Base-by-base conservation (phyloP, 1,139 yeast species). In the Blastobotrys elegans region DNA sequence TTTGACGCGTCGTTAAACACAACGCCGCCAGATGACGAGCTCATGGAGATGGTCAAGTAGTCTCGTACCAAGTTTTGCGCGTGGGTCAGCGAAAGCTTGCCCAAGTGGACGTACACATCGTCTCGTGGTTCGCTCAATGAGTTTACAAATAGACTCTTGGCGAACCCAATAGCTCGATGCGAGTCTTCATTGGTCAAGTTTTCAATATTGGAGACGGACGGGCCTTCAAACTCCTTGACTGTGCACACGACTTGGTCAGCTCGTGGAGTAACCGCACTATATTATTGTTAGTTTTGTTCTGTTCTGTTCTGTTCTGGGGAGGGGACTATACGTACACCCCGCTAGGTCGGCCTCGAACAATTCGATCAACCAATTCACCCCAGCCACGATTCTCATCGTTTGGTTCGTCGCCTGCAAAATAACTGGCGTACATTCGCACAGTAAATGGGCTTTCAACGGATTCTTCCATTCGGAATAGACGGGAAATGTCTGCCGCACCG, bases 361-460 rank as follows among this genome's bases (percentile, higher is more conserved):
- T 84, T 60, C 95, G 73, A 58, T 87, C 90, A 30, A 84, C 79
- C 45, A 85, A 69, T 56, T 84, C 94, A 67, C 96, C 96, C 96
- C 96, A 88, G 45, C 96, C 96, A 53, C 80, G 76, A 64, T 84
- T 84, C 44, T 62, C 65, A 40, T 63, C 58, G 37, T 47, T 53
- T n/a, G 59, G 56, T 42, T 56, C 58, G 47, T 58, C 53, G 41
- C 59, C 49, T 50, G 70, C 72, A 52, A 75, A 73, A 58, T 77
- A 82, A 0, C 94, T 83, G 6, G 92, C 85, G 62, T 76, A 88
- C 61, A 88, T 69, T 58, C 83, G 80, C 54, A 88, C 78, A 4
- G 79, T 74, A 63, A 87, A 85, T 53, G 81, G 84, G 70, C 62
- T 80, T 79, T 48, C 90, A 81, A 33, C 74, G 36, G 85, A 87